A percentile compares a stretch with the other conserved stretches of the same genome.
Conservation (phyloP, 176 grass and related monocot species). For the Canna indica region DNA sequence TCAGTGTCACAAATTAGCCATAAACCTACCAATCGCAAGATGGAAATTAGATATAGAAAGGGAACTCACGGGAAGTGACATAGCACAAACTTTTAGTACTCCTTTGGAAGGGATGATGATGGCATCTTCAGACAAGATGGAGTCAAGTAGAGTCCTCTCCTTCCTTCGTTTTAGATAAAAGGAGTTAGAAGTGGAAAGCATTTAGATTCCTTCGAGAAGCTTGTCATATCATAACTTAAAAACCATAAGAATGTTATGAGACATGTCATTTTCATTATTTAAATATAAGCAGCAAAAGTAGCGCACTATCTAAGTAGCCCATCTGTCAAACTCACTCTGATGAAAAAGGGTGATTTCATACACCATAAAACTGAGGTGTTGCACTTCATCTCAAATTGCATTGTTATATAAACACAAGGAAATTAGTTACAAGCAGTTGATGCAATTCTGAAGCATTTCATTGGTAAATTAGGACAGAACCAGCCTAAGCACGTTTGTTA, state of each 20-base stretch:
- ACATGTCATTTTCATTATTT: not conserved
- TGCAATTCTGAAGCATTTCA: not conserved
- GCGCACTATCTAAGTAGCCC: not conserved
- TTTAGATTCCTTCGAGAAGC: not conserved
- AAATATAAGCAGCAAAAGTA: not conserved
- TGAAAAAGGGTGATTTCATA: not conserved
- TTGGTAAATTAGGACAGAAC: not conserved
- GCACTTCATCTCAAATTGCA: not conserved
- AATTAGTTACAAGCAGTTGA: not conserved
- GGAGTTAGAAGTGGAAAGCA: not conserved
- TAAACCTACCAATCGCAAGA: not conserved
- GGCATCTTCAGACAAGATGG: slow-evolving; percentile 54
- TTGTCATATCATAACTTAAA: not conserved
- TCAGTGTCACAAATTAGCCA: not conserved
- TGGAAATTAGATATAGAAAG: slow-evolving; percentile 7
- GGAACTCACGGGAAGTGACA: slow-evolving; percentile 87
- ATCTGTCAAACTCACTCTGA: not conserved
- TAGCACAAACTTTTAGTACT: slow-evolving; percentile 68
- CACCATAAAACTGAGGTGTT: not conserved
- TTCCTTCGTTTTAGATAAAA: slow-evolving; percentile 41
- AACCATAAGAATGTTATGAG: not conserved
- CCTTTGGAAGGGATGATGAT: slow-evolving; percentile 70
- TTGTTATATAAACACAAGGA: not conserved
- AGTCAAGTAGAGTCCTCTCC: slow-evolving; percentile 58
- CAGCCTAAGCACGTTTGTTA: not conserved